phyloP scores from a whole-genome alignment of 169 alveolate genomes.

The Plasmodium relictum region DNA sequence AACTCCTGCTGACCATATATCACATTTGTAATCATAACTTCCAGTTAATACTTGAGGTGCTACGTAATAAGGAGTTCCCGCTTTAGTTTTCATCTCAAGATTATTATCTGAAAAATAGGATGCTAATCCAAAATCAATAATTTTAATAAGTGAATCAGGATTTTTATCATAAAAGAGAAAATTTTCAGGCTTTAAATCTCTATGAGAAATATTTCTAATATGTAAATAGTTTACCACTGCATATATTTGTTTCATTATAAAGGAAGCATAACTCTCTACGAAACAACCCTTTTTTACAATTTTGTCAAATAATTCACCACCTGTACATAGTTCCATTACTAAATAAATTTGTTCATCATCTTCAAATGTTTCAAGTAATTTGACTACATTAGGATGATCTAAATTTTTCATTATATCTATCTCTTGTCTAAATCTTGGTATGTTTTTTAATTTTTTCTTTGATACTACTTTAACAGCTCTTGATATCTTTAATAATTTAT shows the following conservation, averaged over 20 bases:
- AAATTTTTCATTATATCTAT: conserved; percentile 88
- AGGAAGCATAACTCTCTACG: conserved; percentile 86
- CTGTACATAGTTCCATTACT: conserved; percentile 93
- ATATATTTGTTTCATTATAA: conserved; percentile 87
- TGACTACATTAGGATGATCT: conserved; percentile 97
- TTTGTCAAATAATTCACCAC: conserved; percentile 93
- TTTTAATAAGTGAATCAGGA: conserved; percentile 87
- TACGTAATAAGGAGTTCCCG: conserved; percentile 87
- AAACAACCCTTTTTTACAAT: conserved; percentile 88
- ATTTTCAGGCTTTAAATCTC: conserved; percentile 99
- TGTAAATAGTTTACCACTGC: conserved; percentile 97
- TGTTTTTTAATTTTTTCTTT: conserved; percentile 84
- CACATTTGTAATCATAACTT: conserved; percentile 89
- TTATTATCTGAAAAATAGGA: conserved; percentile 81
- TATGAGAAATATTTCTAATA: conserved; percentile 97
- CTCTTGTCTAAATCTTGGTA: conserved; percentile 89
- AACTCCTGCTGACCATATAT: conserved; percentile 90
- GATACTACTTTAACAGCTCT: conserved; percentile 89
- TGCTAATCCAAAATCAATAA: conserved; percentile 93
- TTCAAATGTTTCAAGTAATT: conserved; percentile 92
- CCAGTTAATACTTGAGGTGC: conserved; percentile 90
- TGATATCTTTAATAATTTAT: conserved; percentile 63
- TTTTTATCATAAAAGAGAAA: conserved; percentile 85
- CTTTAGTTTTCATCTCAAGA: conserved; percentile 84
- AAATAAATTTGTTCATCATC: conserved; percentile 87